These are phyloP conservation scores for Candida freyschussii DNA, from an alignment of 1,139 yeast species.

Conservation along the genomic window DNA sequence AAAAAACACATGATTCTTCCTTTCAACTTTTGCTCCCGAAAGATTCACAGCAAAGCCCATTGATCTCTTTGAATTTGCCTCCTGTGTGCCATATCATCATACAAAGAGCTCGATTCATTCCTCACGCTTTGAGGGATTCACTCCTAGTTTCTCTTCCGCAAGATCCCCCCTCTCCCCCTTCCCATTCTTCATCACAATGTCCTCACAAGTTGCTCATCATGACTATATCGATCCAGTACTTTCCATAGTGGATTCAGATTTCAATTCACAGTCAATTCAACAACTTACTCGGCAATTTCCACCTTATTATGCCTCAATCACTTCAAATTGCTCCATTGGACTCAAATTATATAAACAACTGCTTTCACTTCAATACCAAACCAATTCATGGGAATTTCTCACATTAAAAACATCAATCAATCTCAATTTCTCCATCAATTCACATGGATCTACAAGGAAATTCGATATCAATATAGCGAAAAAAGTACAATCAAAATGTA, in stretches of 20 bases:
- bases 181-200: background rate
- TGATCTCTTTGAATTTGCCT: too few relatives aligned
- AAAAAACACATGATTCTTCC: too few relatives aligned
- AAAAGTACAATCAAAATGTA: constrained; percentile 17
- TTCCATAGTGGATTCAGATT: constrained; percentile 6
- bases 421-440: constrained; percentile 12
- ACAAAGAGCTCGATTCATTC: too few relatives aligned
- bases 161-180: background rate
- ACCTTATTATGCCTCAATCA: constrained; percentile 10
- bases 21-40: too few relatives aligned
- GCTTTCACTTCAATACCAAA: constrained; percentile 11
- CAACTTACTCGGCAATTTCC: constrained; percentile 11
- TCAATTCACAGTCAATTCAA: constrained; percentile 7
- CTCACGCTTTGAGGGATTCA: background rate
- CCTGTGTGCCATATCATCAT: too few relatives aligned
- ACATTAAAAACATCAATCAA: constrained; percentile 19
- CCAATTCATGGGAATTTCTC: constrained; percentile 22
- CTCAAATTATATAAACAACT: constrained; percentile 12
- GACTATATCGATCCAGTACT: constrained; percentile 16
- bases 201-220: background rate
- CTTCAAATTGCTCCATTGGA: constrained; percentile 11
- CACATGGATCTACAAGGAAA: constrained; percentile 4
- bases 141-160: background rate
- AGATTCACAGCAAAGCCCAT: too few relatives aligned
- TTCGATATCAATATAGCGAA: constrained; percentile 19